phyloP scores from a whole-genome alignment of 139 green algal genomes.

The Micractinium conductrix region DNA sequence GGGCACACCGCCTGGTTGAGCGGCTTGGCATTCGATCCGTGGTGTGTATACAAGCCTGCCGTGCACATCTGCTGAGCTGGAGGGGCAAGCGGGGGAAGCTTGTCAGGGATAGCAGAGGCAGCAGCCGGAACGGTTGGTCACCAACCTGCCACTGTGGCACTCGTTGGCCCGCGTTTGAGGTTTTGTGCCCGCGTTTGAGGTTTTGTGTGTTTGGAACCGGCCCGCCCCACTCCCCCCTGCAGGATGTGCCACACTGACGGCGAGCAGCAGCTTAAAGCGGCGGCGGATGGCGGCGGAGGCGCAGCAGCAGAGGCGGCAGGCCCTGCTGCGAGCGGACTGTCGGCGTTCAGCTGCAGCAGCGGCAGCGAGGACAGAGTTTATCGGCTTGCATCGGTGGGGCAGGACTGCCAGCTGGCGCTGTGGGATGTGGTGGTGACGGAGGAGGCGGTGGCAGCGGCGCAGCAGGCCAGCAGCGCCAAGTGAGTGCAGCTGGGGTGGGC shows the following conservation, averaged over 20 bases:
- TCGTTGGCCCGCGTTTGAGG: too few relatives aligned
- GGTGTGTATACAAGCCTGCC: conserved; percentile 21
- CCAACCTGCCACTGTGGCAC: too few relatives aligned
- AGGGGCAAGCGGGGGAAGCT: too few relatives aligned
- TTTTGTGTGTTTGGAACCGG: too few relatives aligned
- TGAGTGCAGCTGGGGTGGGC: background rate
- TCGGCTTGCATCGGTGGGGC: conserved; percentile 77
- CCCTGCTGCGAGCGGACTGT: background rate
- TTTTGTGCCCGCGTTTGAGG: background rate
- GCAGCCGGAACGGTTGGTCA: too few relatives aligned
- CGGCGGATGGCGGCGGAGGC: too few relatives aligned
- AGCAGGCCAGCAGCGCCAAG: conserved; percentile 27
- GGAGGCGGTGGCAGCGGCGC: conserved; percentile 38
- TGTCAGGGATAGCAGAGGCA: too few relatives aligned
- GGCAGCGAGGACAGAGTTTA: conserved; percentile 53
- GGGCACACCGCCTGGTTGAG: conserved; percentile 87
- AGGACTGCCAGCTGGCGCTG: conserved; percentile 84
- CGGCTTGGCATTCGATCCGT: conserved; percentile 78
- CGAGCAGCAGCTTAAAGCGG: background rate
- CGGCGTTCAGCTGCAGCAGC: too few relatives aligned
- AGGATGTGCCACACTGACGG: conserved; percentile 16
- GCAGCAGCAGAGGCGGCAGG: background rate
- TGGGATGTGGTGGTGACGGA: conserved; percentile 83
- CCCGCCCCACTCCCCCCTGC: too few relatives aligned
- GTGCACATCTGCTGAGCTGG: too few relatives aligned